phyloP scores from a whole-genome alignment of 1,139 yeast genomes.

The Candida glucosophila region DNA sequence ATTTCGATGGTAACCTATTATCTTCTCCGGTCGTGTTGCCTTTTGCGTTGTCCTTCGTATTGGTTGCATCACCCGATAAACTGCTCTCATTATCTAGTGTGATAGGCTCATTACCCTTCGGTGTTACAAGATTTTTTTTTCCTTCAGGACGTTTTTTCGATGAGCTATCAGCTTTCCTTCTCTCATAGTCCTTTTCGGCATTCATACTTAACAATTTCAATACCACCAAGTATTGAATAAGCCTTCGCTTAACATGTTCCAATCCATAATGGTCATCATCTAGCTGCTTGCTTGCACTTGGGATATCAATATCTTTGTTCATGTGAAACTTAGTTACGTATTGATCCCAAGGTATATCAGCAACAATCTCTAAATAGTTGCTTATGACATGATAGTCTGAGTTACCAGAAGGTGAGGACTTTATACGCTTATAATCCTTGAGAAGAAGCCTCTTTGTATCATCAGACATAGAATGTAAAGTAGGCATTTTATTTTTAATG shows the following conservation, averaged over 20 bases:
- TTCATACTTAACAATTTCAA: constrained; percentile 50
- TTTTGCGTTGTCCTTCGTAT: background rate
- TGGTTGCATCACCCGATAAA: constrained; percentile 2
- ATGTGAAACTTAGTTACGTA: constrained; percentile 28
- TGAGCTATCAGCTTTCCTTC: constrained; percentile 7
- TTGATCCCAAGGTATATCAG: constrained; percentile 59
- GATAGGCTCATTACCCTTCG: constrained; percentile 2
- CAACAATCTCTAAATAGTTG: constrained; percentile 60
- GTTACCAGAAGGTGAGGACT: constrained; percentile 55
- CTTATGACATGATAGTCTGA: constrained; percentile 71
- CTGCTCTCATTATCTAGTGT: constrained; percentile 2
- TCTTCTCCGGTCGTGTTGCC: constrained; percentile 4
- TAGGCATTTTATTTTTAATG: constrained; percentile 37
- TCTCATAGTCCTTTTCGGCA: constrained; percentile 21
- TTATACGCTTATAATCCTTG: constrained; percentile 59
- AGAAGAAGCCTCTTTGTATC: constrained; percentile 52
- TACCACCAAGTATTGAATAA: constrained; percentile 76
- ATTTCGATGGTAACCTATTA: too few species aligned
- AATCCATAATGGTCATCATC: constrained; percentile 83
- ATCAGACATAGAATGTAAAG: constrained; percentile 21
- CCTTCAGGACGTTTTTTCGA: constrained; percentile 4
- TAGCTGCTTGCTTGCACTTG: constrained; percentile 48
- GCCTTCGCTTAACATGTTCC: constrained; percentile 69
- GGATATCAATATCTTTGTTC: constrained; percentile 43
- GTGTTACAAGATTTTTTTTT: constrained; percentile 1